Evolutionary conservation across 1,284 basidiomycete species (phyloP).

Genomic region (Cerioporus squamosus): DNA sequence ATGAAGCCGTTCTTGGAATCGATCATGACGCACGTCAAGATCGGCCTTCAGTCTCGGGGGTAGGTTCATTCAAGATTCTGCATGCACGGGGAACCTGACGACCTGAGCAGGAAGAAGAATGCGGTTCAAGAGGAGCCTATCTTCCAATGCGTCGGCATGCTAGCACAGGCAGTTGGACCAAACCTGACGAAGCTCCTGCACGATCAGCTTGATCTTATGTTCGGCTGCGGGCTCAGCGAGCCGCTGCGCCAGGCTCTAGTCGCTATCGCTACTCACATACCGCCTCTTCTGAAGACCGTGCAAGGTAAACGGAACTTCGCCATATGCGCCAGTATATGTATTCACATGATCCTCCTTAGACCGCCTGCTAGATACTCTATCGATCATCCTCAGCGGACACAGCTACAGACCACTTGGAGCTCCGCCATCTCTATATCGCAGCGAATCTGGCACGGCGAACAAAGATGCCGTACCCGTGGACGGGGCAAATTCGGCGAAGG

Average conservation of each 20-base stretch:
- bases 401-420: conserved; percentile 88
- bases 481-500: conserved; percentile 57
- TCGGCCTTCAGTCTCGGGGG: conserved; percentile 86
- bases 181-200: conserved; percentile 96
- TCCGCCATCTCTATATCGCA: conserved; percentile 58
- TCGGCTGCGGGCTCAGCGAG: conserved; percentile 92
- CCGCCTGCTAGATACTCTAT: conserved; percentile 85
- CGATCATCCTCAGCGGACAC: conserved; percentile 80
- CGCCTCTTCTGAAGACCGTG: conserved; percentile 89
- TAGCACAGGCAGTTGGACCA: conserved; percentile 94
- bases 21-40: conserved; percentile 90
- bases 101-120: conserved; percentile 78
- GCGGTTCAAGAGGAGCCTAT: conserved; percentile 94
- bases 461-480: conserved; percentile 52
- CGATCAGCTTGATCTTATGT: conserved; percentile 97
- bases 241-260: conserved; percentile 87
- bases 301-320: conserved; percentile 63
- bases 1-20: conserved; percentile 97
- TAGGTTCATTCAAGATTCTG: conserved; percentile 40
- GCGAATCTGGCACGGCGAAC: conserved; percentile 53
- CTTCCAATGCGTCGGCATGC: conserved; percentile 97
- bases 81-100: conserved; percentile 12
- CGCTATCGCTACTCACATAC: conserved; percentile 88
- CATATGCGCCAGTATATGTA: no score
- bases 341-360: conserved; percentile 50